Evolutionary conservation across 495 filamentous ascomycete genomes (phyloP).

Genomic region (Daldinia vernicosa): DNA sequence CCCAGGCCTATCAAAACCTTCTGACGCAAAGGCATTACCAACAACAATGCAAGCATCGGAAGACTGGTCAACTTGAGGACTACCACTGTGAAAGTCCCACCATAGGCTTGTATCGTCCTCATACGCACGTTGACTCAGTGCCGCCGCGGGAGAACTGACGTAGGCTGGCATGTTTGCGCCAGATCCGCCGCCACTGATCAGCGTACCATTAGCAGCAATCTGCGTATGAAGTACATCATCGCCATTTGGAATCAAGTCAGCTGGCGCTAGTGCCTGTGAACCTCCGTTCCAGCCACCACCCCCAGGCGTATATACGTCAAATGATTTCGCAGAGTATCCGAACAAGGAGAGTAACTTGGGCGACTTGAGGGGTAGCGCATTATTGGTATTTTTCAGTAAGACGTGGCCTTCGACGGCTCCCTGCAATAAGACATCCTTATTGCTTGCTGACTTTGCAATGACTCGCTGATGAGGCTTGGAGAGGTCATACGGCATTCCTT

Average conservation of each 20-base stretch:
- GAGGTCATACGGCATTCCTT: constrained; percentile 62
- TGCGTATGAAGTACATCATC: constrained; percentile 42
- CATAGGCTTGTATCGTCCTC: constrained; percentile 64
- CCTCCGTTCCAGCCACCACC: constrained; percentile 39
- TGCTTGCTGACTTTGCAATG: constrained; percentile 56
- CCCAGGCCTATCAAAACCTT: constrained; percentile 58
- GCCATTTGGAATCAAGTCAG: constrained; percentile 47
- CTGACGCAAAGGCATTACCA: constrained; percentile 67
- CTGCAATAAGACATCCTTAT: constrained; percentile 53
- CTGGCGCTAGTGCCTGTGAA: constrained; percentile 49
- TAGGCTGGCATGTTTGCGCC: constrained; percentile 65
- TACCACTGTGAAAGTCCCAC: constrained; percentile 58
- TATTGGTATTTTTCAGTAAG: constrained; percentile 68
- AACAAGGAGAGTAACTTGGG: constrained; percentile 60
- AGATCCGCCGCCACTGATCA: constrained; percentile 67
- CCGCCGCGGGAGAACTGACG: constrained; percentile 65
- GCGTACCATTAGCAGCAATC: constrained; percentile 60
- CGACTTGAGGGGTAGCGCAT: constrained; percentile 62
- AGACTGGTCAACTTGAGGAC: constrained; percentile 53
- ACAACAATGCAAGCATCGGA: constrained; percentile 75
- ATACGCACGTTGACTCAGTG: constrained; percentile 61
- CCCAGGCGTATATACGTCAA: constrained; percentile 50
- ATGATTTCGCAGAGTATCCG: constrained; percentile 60
- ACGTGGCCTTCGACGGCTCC: constrained; percentile 66
- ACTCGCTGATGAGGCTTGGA: constrained; percentile 61